A percentile compares a stretch with the other conserved stretches of the same genome.
These are phyloP conservation scores for Tagetes patula DNA, from an alignment of 129 eudicot species.

Conservation along the genomic window DNA sequence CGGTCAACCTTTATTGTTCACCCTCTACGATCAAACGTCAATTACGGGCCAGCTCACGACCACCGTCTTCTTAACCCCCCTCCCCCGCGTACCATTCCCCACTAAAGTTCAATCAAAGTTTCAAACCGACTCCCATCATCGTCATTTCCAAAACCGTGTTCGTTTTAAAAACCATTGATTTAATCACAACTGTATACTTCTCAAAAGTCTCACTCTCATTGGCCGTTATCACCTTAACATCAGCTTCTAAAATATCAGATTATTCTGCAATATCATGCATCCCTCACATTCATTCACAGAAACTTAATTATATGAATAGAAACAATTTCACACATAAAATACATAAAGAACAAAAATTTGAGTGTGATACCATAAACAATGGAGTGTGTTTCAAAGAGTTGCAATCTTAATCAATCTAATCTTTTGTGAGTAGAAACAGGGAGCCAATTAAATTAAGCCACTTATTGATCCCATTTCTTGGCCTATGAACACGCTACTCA, in stretches of 20 bases:
- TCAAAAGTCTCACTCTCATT: slow-evolving; percentile 48
- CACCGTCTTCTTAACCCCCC: no score
- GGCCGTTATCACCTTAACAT: slow-evolving; percentile 49
- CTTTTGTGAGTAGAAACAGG: slow-evolving; percentile 52
- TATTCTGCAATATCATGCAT: neutral
- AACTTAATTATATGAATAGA: neutral
- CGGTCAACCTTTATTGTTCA: no score
- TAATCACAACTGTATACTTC: slow-evolving; percentile 37
- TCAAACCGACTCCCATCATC: no score
- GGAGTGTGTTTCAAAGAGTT: slow-evolving; percentile 34
- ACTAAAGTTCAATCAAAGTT: no score
- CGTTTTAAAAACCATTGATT: no score
- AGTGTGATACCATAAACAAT: slow-evolving; percentile 28
- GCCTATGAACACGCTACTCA: slow-evolving; percentile 67
- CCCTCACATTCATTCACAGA: neutral
- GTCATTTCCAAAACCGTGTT: no score
- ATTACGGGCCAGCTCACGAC: no score
- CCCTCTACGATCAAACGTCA: no score
- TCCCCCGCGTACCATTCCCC: no score
- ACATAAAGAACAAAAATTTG: neutral
- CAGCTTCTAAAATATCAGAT: slow-evolving; percentile 57
- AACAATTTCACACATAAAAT: no score
- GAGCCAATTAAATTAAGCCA: no score
- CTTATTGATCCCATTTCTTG: slow-evolving; percentile 67
- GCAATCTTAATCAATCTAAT: slow-evolving; percentile 24